Conservation (phyloP, 2,329 filamentous ascomycete species). For the Claviceps fusiformis region DNA sequence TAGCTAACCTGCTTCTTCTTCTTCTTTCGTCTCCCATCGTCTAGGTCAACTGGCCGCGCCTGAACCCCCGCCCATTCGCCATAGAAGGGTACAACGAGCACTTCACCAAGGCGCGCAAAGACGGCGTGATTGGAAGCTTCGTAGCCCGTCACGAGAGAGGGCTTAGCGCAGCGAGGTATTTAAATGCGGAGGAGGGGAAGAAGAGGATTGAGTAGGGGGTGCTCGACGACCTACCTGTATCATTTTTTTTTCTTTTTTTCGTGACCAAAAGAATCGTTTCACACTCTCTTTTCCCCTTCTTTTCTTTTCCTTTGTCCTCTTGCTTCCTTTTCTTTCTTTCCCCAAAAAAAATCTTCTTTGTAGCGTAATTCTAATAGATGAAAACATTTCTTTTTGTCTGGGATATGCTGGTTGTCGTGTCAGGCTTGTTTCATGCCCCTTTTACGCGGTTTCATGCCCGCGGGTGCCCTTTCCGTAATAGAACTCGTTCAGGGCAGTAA, state of each 20-base stretch:
- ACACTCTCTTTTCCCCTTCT: background rate
- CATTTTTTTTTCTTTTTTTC: background rate
- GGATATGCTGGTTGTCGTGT: no score
- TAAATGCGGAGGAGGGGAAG: conserved; percentile 91
- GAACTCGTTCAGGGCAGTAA: no score
- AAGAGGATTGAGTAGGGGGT: conserved; percentile 73
- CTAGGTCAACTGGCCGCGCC: conserved; percentile 95
- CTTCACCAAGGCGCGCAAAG: conserved; percentile 67
- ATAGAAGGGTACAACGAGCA: conserved; percentile 82
- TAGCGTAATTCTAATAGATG: background rate
- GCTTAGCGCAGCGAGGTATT: conserved; percentile 66
- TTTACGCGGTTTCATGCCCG: no score
- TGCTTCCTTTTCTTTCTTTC: background rate
- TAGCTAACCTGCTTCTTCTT: background rate
- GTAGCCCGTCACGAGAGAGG: conserved; percentile 61
- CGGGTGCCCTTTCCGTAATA: no score
- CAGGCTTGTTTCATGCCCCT: no score
- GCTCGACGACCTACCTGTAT: no score
- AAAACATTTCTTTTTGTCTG: no score
- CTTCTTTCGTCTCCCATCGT: background rate
- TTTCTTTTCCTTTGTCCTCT: background rate
- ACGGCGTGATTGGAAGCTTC: conserved; percentile 65
- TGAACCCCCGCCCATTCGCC: conserved; percentile 78
- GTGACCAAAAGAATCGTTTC: no score
- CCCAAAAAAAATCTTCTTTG: background rate